phyloP scores from a whole-genome alignment of 805 yeast species.

The Komagataella ulmi region DNA sequence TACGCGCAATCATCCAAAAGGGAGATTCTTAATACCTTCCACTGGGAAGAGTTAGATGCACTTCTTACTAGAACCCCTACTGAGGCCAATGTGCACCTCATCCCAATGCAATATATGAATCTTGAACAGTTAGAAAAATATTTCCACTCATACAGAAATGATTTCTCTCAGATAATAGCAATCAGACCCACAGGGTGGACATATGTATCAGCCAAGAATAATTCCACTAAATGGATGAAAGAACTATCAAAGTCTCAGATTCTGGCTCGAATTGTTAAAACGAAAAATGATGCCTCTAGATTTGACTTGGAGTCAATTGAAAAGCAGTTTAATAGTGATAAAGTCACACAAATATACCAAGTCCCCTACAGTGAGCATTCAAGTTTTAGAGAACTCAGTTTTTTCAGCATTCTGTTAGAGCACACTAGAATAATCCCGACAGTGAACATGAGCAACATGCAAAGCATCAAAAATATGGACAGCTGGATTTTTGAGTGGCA shows the following conservation, averaged over 20 bases:
- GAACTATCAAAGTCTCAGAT: constrained; percentile 4
- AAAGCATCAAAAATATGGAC: constrained; percentile 14
- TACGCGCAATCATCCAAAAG: constrained; percentile 37
- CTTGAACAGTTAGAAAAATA: constrained; percentile 32
- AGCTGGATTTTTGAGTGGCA: constrained; percentile 23
- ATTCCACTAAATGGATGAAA: constrained; percentile 8
- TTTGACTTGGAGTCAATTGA: constrained; percentile 14
- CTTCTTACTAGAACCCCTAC: constrained; percentile 30
- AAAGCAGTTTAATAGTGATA: constrained; percentile 16
- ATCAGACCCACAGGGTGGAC: constrained; percentile 91
- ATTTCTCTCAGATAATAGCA: constrained; percentile 54
- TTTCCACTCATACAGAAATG: constrained; percentile 28
- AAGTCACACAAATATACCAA: constrained; percentile 33
- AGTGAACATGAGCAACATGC: constrained; percentile 29
- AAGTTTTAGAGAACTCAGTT: constrained; percentile 66
- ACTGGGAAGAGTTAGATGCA: constrained; percentile 24
- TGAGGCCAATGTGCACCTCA: constrained; percentile 53
- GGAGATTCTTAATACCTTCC: constrained; percentile 27
- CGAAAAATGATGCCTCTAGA: not conserved
- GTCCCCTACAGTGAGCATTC: constrained; percentile 95
- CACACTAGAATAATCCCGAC: constrained; percentile 62
- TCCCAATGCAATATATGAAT: constrained; percentile 47
- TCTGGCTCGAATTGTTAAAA: constrained; percentile 3
- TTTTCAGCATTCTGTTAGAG: constrained; percentile 41
- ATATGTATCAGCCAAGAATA: constrained; percentile 19